Evolutionary conservation across 2,329 filamentous ascomycete genomes (phyloP).

Genomic region (Teratosphaeria nubilosa): DNA sequence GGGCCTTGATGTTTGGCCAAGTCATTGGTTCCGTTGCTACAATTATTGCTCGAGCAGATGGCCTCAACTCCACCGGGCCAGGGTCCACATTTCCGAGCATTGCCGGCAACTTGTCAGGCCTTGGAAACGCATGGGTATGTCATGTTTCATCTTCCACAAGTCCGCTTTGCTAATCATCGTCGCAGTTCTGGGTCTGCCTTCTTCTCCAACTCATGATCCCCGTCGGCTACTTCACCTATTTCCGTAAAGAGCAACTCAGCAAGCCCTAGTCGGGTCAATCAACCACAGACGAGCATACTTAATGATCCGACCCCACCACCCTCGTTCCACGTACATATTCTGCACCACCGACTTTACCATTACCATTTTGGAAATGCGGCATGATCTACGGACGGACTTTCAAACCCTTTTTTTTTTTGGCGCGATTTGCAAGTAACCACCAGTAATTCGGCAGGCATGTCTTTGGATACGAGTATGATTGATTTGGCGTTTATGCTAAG

Average conservation of each 20-base stretch:
- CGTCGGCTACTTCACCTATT: slow-evolving; percentile 47
- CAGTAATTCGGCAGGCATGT: background rate
- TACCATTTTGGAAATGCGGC: background rate
- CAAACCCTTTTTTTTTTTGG: background rate
- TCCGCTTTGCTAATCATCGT: background rate
- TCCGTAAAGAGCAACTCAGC: slow-evolving; percentile 48
- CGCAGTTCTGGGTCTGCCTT: slow-evolving; percentile 53
- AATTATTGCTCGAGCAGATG: slow-evolving; percentile 50
- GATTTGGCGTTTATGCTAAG: background rate
- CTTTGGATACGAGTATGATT: background rate
- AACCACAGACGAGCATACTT: background rate
- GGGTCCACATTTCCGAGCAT: slow-evolving; percentile 53
- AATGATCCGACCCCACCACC: background rate
- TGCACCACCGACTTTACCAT: background rate
- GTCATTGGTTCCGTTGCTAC: slow-evolving; percentile 52
- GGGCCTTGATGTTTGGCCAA: slow-evolving; percentile 51
- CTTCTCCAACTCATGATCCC: slow-evolving; percentile 49
- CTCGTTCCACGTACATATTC: background rate
- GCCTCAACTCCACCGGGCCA: slow-evolving; percentile 52
- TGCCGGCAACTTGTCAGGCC: slow-evolving; percentile 23
- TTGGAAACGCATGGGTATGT: slow-evolving; percentile 6
- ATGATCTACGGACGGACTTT: background rate
- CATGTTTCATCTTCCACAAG: slow-evolving; percentile 14
- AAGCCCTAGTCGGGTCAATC: slow-evolving; percentile 34
- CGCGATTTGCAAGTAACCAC: background rate